phyloP scores from a whole-genome alignment of 441 rosid species.

The Raphanus hybrid region DNA sequence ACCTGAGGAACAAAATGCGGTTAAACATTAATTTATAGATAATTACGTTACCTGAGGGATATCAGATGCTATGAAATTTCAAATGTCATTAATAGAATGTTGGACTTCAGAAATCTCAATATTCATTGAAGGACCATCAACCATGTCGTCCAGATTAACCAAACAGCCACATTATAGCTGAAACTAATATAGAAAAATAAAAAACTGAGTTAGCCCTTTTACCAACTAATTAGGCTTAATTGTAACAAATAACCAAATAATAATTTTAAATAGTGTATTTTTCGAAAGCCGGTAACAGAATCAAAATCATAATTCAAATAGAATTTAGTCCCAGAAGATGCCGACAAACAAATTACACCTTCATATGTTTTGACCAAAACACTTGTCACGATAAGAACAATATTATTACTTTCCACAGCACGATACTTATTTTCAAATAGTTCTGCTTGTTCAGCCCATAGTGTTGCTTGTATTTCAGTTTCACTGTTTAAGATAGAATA shows the following conservation, averaged over 20 bases:
- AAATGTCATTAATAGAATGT: neutral
- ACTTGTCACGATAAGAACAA: neutral
- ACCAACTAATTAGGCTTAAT: too few species aligned
- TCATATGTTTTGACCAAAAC: neutral
- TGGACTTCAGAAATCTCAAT: neutral
- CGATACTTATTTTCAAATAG: neutral
- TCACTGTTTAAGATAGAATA: neutral
- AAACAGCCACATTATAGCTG: too few species aligned
- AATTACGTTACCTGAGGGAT: neutral
- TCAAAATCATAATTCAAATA: too few species aligned
- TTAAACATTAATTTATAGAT: neutral
- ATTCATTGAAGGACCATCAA: neutral
- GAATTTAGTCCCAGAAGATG: neutral
- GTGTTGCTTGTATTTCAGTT: neutral
- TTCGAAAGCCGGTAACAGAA: neutral
- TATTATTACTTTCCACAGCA: neutral
- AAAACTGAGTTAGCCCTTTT: too few species aligned
- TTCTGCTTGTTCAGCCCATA: neutral
- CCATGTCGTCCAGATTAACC: too few species aligned
- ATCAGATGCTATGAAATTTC: neutral
- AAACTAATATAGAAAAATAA: too few species aligned
- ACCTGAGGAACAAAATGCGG: too few species aligned
- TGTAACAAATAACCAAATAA: too few species aligned
- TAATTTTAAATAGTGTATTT: neutral
- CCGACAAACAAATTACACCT: neutral